Evolutionary conservation across 2,329 filamentous ascomycete species (phyloP).

Genomic region (Aspergillus calidoustus): DNA sequence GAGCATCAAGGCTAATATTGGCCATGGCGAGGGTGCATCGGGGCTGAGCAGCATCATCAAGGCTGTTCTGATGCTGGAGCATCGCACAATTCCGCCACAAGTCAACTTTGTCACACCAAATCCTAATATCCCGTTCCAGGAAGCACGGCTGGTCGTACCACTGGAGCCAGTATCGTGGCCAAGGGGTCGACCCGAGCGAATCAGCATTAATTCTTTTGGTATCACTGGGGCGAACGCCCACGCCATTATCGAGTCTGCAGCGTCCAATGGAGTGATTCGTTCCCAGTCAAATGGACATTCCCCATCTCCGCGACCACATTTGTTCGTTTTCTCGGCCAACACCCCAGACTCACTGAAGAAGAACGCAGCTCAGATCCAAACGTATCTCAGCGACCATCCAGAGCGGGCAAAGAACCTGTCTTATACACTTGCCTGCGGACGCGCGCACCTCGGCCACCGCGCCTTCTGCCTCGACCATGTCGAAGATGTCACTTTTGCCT

Average conservation of each 20-base stretch:
- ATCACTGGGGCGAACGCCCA: constrained; percentile 26
- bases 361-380: not conserved
- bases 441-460: not conserved
- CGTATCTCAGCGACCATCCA: not conserved
- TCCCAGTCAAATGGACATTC: not conserved
- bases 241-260: not conserved
- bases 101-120: constrained; percentile 29
- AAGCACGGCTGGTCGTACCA: not conserved
- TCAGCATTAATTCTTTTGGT: constrained; percentile 35
- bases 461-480: not conserved
- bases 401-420: not conserved
- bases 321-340: not conserved
- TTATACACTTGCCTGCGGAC: not conserved
- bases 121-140: constrained; percentile 20
- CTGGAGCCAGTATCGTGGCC: constrained; percentile 24
- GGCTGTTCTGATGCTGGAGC: constrained; percentile 19
- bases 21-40: constrained; percentile 24
- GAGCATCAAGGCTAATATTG: constrained; percentile 25
- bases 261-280: not conserved
- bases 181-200: constrained; percentile 13
- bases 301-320: not conserved
- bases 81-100: constrained; percentile 21
- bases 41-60: constrained; percentile 26
- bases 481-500: not conserved
- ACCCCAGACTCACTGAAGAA: not conserved